Percentiles rank a stretch among this genome's conserved stretches.
phyloP scores from a whole-genome alignment of 2,329 filamentous ascomycete genomes.

The Bipolaris sorokiniana region DNA sequence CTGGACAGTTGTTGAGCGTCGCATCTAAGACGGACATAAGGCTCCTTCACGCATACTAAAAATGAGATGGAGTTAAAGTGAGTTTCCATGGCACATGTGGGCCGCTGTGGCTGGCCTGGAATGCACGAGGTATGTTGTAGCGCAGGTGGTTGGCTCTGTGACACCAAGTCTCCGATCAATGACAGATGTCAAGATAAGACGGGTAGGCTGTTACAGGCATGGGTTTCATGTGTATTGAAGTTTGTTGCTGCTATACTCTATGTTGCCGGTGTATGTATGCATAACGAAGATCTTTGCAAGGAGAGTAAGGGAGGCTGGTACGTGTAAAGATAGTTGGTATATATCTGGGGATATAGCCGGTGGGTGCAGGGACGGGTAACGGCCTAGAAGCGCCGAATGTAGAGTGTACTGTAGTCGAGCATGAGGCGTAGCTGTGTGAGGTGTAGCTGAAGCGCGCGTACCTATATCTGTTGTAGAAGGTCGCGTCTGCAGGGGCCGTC shows the following conservation, averaged over 20 bases:
- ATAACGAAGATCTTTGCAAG: conserved; percentile 10
- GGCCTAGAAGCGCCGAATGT: conserved; percentile 1
- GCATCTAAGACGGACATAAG: neutral
- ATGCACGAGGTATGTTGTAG: neutral
- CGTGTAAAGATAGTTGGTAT: neutral
- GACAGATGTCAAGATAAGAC: conserved; percentile 6
- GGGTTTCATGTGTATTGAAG: neutral
- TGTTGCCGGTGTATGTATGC: neutral
- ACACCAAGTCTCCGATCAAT: neutral
- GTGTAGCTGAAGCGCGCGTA: neutral
- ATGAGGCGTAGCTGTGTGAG: conserved; percentile 4
- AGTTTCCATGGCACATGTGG: neutral
- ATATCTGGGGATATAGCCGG: conserved; percentile 2
- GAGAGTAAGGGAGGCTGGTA: conserved; percentile 1
- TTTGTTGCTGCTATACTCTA: neutral
- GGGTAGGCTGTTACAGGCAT: neutral
- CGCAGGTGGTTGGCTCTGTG: neutral
- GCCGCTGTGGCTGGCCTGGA: conserved; percentile 4
- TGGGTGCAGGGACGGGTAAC: neutral
- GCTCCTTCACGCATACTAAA: neutral
- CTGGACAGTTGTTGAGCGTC: neutral
- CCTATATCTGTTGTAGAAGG: no score
- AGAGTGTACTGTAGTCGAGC: neutral
- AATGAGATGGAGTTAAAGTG: neutral
- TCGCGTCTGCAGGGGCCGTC: neutral